A percentile compares a stretch with the other conserved stretches of the same genome.
Evolutionary conservation across 805 yeast genomes (phyloP).

Genomic region (Cyberlindnera maritima): DNA sequence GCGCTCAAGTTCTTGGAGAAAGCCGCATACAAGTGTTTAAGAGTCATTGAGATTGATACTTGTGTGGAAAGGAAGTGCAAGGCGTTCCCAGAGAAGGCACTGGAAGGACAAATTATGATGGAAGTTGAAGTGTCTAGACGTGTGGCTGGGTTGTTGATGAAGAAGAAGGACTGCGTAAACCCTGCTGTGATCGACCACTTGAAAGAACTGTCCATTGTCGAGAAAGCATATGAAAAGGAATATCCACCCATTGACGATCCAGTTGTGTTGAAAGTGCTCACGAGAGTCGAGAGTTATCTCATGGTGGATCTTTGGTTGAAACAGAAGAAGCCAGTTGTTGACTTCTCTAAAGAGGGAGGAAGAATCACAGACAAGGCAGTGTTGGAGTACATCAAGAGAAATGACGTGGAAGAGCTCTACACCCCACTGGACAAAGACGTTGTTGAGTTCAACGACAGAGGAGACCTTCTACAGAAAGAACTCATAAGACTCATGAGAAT

Average conservation of each 20-base stretch:
- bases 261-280: conserved; percentile 21
- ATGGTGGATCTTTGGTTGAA: conserved; percentile 16
- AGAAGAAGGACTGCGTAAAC: conserved; percentile 9
- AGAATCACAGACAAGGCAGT: conserved; percentile 1
- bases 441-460: conserved; percentile 12
- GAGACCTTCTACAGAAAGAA: conserved; percentile 30
- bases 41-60: conserved; percentile 23
- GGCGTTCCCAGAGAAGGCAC: conserved; percentile 30
- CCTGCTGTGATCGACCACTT: conserved; percentile 6
- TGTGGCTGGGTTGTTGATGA: conserved; percentile 21
- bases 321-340: not conserved
- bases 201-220: conserved; percentile 7
- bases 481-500: conserved; percentile 23
- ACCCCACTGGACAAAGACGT: conserved; percentile 19
- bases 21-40: conserved; percentile 35
- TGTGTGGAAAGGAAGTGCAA: conserved; percentile 18
- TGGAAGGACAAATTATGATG: conserved; percentile 25
- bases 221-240: not conserved
- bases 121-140: conserved; percentile 17
- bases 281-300: conserved; percentile 21
- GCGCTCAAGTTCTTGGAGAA: conserved; percentile 39
- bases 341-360: conserved; percentile 6
- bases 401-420: not conserved
- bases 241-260: not conserved
- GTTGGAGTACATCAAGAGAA: not conserved